Evolutionary conservation across 768 basidiomycete genomes (phyloP).

Genomic region (Amylocystis lapponica): DNA sequence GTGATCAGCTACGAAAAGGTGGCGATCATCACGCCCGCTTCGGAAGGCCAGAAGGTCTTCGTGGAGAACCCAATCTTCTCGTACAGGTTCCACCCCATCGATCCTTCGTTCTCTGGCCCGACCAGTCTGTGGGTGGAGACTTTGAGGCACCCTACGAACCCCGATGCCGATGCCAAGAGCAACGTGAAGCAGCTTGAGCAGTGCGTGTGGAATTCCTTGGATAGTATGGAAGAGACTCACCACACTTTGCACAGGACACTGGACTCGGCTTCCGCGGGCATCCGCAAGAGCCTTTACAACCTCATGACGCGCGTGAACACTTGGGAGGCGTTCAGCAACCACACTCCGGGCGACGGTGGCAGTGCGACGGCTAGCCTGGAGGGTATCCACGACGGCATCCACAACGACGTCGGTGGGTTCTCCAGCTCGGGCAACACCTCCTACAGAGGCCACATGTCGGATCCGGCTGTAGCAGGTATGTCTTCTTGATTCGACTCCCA

Average conservation of each 20-base stretch:
- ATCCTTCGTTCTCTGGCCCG: too few relatives aligned
- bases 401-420: constrained; percentile 26
- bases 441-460: constrained; percentile 38
- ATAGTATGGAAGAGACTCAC: too few relatives aligned
- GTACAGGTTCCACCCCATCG: too few relatives aligned
- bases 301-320: constrained; percentile 17
- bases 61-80: too few relatives aligned
- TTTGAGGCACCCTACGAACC: constrained; percentile 8
- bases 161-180: constrained; percentile 3
- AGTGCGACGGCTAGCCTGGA: constrained; percentile 43
- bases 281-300: constrained; percentile 9
- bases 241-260: too few relatives aligned
- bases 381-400: constrained; percentile 43
- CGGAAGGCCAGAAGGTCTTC: too few relatives aligned
- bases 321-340: constrained; percentile 45
- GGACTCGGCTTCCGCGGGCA: too few relatives aligned
- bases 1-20: constrained; percentile 6
- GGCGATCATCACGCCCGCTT: constrained; percentile 6
- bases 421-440: constrained; percentile 20
- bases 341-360: constrained; percentile 31
- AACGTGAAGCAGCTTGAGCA: constrained; percentile 4
- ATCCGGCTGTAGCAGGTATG: constrained; percentile 35
- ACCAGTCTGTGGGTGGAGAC: constrained; percentile 12
- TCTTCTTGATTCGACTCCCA: background rate
- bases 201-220: constrained; percentile 15